These are phyloP conservation scores for Psilocybe cyanescens DNA, from an alignment of 768 basidiomycete genomes.

Conservation along the genomic window DNA sequence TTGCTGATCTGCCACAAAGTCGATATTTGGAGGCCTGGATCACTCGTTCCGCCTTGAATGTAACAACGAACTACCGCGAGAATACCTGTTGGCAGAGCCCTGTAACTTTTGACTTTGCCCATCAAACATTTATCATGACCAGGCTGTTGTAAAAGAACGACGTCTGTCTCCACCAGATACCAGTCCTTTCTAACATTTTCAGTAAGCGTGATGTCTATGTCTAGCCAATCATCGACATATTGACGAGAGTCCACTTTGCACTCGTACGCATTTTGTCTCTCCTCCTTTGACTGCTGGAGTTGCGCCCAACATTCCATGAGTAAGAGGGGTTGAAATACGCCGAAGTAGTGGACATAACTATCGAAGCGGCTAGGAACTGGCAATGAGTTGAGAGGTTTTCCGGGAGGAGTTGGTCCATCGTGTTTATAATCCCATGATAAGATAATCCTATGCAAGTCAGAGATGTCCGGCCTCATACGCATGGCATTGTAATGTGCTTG, in stretches of 20 bases:
- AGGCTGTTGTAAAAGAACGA: constrained; percentile 76
- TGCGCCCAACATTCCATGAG: constrained; percentile 93
- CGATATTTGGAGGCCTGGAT: constrained; percentile 66
- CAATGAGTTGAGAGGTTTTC: constrained; percentile 36
- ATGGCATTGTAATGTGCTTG: constrained; percentile 64
- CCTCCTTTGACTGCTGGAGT: constrained; percentile 77
- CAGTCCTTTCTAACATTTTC: constrained; percentile 69
- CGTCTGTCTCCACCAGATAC: constrained; percentile 80
- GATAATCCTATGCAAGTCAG: constrained; percentile 73
- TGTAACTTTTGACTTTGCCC: constrained; percentile 60
- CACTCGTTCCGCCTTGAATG: constrained; percentile 38
- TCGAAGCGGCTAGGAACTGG: constrained; percentile 70
- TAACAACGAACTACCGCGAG: constrained; percentile 66
- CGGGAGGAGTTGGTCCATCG: constrained; percentile 63
- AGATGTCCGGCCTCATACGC: constrained; percentile 84
- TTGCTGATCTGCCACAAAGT: constrained; percentile 78
- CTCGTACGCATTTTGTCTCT: constrained; percentile 52
- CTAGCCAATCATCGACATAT: constrained; percentile 82
- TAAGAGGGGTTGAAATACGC: constrained; percentile 83
- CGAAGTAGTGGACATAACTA: constrained; percentile 68
- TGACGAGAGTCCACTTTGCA: constrained; percentile 71
- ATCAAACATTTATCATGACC: constrained; percentile 59
- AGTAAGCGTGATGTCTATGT: constrained; percentile 70
- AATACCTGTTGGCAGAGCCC: constrained; percentile 42
- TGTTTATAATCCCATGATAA: constrained; percentile 89